These are phyloP conservation scores for Aulographum hederae DNA, from an alignment of 2,329 filamentous ascomycete species.

Conservation along the genomic window DNA sequence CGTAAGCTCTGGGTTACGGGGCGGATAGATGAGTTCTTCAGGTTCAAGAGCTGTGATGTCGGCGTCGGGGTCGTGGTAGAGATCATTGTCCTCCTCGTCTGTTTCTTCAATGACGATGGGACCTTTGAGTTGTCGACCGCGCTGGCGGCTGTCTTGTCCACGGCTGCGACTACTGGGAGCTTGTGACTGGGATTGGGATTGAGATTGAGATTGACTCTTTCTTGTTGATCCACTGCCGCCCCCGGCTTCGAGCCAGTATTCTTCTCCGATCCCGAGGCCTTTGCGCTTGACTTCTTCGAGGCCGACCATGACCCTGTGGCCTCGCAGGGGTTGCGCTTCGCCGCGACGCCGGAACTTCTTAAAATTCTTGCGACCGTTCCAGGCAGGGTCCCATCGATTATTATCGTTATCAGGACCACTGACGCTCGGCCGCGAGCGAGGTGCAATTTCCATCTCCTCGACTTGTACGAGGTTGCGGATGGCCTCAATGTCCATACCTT, in stretches of 20 bases:
- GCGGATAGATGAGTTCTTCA: too few relatives aligned
- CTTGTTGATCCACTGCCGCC: constrained; percentile 1
- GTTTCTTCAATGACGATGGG: too few relatives aligned
- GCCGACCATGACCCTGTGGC: constrained; percentile 45
- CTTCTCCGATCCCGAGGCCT: constrained; percentile 55
- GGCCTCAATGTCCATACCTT: constrained; percentile 54
- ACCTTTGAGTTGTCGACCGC: not conserved
- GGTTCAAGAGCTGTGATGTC: too few relatives aligned
- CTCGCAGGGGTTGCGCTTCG: constrained; percentile 15
- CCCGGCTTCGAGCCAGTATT: constrained; percentile 48
- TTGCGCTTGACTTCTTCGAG: constrained; percentile 55
- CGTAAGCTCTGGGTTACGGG: not conserved
- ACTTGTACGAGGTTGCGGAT: constrained; percentile 60
- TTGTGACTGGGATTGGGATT: constrained; percentile 7
- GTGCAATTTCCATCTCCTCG: constrained; percentile 53
- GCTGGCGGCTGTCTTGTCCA: not conserved
- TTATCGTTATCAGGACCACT: constrained; percentile 21
- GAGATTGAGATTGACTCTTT: not conserved
- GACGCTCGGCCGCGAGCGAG: constrained; percentile 5
- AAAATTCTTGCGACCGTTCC: constrained; percentile 94
- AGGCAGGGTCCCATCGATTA: constrained; percentile 65
- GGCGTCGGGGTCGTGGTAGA: too few relatives aligned
- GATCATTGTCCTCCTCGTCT: too few relatives aligned
- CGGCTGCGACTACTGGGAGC: constrained; percentile 1
- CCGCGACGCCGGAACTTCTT: constrained; percentile 55